Conservation (phyloP, 352 stramenopile species). For the Globisporangium iwayamae region DNA sequence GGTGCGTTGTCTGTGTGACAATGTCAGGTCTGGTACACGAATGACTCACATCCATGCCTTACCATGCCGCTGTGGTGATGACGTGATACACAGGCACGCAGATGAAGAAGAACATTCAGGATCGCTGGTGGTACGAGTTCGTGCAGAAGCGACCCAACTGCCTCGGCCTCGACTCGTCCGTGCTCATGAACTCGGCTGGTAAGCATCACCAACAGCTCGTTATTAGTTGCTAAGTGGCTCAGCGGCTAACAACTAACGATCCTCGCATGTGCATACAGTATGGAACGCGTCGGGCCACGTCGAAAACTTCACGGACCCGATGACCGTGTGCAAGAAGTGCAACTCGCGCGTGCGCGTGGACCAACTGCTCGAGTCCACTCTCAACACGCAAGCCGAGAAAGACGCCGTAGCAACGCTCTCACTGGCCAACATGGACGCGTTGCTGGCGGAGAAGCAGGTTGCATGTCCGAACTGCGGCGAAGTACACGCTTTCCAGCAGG, state of each 20-base stretch:
- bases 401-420: constrained; percentile 48
- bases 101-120: constrained; percentile 98
- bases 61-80: no score
- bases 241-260: not conserved
- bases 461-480: constrained; percentile 56
- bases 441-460: constrained; percentile 43
- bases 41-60: no score
- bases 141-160: constrained; percentile 93
- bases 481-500: constrained; percentile 54
- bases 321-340: constrained; percentile 95
- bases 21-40: not conserved
- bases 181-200: constrained; percentile 92
- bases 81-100: constrained; percentile 3
- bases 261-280: constrained; percentile 30
- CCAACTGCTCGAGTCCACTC: constrained; percentile 56
- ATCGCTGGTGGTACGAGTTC: constrained; percentile 96
- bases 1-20: constrained; percentile 21
- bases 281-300: constrained; percentile 96
- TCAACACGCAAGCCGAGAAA: constrained; percentile 42
- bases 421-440: constrained; percentile 54
- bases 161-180: constrained; percentile 93
- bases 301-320: constrained; percentile 97
- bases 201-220: not conserved
- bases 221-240: no score
- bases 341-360: constrained; percentile 85